Evolutionary conservation across 805 yeast genomes (phyloP).

Genomic region (Saitoella complicata): DNA sequence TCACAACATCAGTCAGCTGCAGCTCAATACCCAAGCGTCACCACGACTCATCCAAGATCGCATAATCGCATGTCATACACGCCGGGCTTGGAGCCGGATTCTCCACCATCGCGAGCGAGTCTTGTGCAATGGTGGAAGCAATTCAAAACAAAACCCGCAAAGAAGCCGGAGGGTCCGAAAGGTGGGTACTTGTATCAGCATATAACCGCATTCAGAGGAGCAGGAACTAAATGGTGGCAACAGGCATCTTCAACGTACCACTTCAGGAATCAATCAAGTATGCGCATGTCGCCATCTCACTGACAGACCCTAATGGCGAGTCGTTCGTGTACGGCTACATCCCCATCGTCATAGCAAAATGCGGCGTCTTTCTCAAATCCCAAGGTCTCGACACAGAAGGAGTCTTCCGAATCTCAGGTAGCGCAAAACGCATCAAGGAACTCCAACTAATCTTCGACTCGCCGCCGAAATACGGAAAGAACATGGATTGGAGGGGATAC

Average conservation of each 20-base stretch:
- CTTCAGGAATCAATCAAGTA: constrained; percentile 50
- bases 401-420: constrained; percentile 83
- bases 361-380: constrained; percentile 72
- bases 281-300: constrained; percentile 63
- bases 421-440: constrained; percentile 72
- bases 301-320: constrained; percentile 39
- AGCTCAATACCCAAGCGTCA: too few species aligned
- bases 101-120: neutral
- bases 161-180: neutral
- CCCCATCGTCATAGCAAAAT: constrained; percentile 88
- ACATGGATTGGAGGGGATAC: constrained; percentile 79
- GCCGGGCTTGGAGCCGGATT: neutral
- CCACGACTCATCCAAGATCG: too few species aligned
- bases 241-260: constrained; percentile 59
- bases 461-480: constrained; percentile 82
- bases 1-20: too few species aligned
- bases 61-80: too few species aligned
- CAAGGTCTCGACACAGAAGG: constrained; percentile 57
- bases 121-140: neutral
- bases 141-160: neutral
- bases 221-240: neutral
- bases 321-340: constrained; percentile 70
- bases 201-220: neutral
- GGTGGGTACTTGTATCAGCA: neutral
- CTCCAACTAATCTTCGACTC: constrained; percentile 68